Base-by-base conservation (phyloP, 805 yeast species). In the Brettanomyces custersianus region DNA sequence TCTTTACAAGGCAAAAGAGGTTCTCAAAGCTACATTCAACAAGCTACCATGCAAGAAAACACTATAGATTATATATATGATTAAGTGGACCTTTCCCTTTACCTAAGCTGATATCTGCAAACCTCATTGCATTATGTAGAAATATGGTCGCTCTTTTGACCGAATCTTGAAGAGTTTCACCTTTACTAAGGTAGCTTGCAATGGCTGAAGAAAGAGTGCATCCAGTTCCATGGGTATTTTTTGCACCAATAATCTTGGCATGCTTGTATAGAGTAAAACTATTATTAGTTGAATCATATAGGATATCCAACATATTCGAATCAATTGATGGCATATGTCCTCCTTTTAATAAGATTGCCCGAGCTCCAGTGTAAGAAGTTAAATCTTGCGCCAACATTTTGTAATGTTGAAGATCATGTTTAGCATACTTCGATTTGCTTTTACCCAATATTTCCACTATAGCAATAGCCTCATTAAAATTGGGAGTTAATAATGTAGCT, bases 151-250 rank as follows among this genome's bases (percentile, higher is more conserved):
- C 74, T 16, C 66, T 59, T 7, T 65, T 64, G 6, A 82, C 70
- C 0, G 94, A 63, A 3, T 63, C 65, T 3, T 46, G 43, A 7
- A 83, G 48, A 0, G 61, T 23, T 24, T 51, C 44, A 0, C 78
- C 79, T 24, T 64, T 64, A 3, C 94, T 88, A 19, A 85, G 46
- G 45, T 81, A 74, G 2, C 92, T 76, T 0, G 92, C 78, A 42
- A 87, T 79, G 0, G 94, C 69, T 1, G 94, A 77, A 0, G 94
- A 76, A 34, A 87, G 63, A 0, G 95, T 82, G 57, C 96, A 87
- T 1, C 96, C 96, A 4, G 95, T 84, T 10, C 96, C 96, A 54
- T 87, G 96, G 1, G 84, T 75, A 48, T 79, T 72, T 2, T 57
- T 31, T 2, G 45, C 42, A 3, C 34, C 21, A 9, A 35, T 10